Base-by-base conservation (phyloP, 1,284 basidiomycete genomes). In the Trichosporon ovoides region DNA sequence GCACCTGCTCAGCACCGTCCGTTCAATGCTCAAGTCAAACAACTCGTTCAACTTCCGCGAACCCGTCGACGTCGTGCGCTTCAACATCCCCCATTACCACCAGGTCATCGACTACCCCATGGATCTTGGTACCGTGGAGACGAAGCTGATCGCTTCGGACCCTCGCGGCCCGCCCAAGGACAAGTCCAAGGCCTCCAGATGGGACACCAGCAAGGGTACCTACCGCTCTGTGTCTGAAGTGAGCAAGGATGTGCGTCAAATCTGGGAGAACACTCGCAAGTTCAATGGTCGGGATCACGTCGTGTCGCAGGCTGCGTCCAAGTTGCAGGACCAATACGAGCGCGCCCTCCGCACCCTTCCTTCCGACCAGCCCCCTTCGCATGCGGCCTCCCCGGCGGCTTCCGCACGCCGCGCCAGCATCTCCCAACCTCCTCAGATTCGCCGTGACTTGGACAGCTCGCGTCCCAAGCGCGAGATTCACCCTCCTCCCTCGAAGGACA, bases 381-480 rank as follows among this genome's bases (percentile, higher is more conserved):
- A 50, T 19, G 51, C 64, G 12, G 60, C 64, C 16, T 62, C 66
- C 18, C 55, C 62, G 7, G 57, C 68, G 13, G 63, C 66, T 0
- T 59, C 66, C 10, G 43, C 43, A 22, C 70, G 71, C 22, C 67
- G 73, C 28, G 64, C 65, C 9, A 74, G 72, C 22, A 61, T 76
- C 40, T 74, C 73, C 2, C 75, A 75, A 54, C 66, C 71, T 9
- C 76, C 77, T 5, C 66, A 66, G 31, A 72, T 75, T 33, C 73
- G 77, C 22, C 72, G 76, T 6, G 76, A 76, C 12, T 81, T 80
- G 46, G 79, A 84, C 61, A 79, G 78, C 28, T 83, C 84, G n/a
- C 85, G 95, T 19, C 95, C 95, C 0, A 97, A 97, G 79, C 89
- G 95, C 55, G 95, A 98, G 76, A 94, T 97, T 37, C 93, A 97